A percentile compares a stretch with the other conserved stretches of the same genome.
Evolutionary conservation across 306 rosid species (phyloP).

Genomic region (Elaeagnus macrophylla): DNA sequence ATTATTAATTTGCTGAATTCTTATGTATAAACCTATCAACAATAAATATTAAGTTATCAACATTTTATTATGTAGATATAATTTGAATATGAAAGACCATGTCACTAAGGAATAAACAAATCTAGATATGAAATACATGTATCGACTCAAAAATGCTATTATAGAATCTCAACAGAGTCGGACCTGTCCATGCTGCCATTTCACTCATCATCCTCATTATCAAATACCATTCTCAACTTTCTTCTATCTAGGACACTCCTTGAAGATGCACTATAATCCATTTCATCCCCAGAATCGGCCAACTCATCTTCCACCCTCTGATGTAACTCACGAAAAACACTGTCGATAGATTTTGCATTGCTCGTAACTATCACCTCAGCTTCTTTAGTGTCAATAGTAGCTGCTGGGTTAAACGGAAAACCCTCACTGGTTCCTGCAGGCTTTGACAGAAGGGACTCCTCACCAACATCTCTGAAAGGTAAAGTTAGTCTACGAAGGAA

Average conservation of each 20-base stretch:
- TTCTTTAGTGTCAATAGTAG: conserved; percentile 14
- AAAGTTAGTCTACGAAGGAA: neutral
- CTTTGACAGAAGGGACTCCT: conserved; percentile 10
- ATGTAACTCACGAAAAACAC: conserved; percentile 18
- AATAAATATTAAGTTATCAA: no score
- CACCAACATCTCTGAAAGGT: conserved; percentile 21
- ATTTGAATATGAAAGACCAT: no score
- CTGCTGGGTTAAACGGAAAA: conserved; percentile 2
- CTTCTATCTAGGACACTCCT: conserved; percentile 44
- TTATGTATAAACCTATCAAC: no score
- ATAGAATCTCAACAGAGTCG: no score
- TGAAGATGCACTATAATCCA: conserved; percentile 19
- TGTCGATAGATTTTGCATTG: conserved; percentile 22
- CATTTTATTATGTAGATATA: no score
- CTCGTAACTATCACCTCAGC: conserved; percentile 22
- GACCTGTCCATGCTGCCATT: conserved; percentile 2
- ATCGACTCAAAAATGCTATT: no score
- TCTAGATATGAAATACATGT: no score
- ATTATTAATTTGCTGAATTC: no score
- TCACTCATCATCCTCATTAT: conserved; percentile 70
- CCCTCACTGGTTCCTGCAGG: conserved; percentile 2
- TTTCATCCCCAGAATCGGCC: conserved; percentile 70
- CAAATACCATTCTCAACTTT: conserved; percentile 75
- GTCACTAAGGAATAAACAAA: no score
- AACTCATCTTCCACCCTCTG: conserved; percentile 35